Base-by-base conservation (phyloP, 306 rosid genomes). In the Ochetophila trinervis region DNA sequence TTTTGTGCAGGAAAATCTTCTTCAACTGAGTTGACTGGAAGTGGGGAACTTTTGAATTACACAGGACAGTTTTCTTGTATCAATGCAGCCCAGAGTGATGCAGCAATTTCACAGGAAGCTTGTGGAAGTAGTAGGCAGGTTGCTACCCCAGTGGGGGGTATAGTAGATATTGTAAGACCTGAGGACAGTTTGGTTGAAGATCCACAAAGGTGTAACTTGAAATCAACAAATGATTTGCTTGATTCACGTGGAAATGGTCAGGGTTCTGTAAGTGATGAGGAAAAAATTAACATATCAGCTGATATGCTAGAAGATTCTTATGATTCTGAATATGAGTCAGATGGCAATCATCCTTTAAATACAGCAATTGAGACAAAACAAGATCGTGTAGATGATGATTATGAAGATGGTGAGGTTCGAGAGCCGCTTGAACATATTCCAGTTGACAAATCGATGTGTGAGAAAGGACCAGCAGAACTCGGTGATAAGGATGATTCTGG, bases 321-420 rank as follows among this genome's bases (percentile, higher is more conserved):
- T 76, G 72, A 74, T 76, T 83, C 85, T 72, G 97, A 87, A 71
- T 85, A 70, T 16, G 96, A 93, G 65, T 93, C 95, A 16, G 96
- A 93, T 77, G 93, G 79, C 32, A 88, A 80, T 81, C 88, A 62
- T 64, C 86, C 88, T 66, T 59, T 80, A 53, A 86, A 84, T 67
- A 72, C 78, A 78, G 72, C 81, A 53, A 61, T 80, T 66, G 85
- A 76, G 67, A 75, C 72, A 21, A 78, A 79, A 71, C 74, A 36
- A 35, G 82, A 73, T 45, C 74, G 44, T 73, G 80, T 76, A 55
- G 84, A 71, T 51, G 90, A 87, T 60, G 98, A 89, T 71, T 89
- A 74, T 70, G 95, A 87, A 80, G 98, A 92, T 54, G 98, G 95
- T 24, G 90, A 93, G 83, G 86, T 93, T 63, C 79, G 91, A 24